Percentiles rank a stretch among this genome's conserved stretches.
Conservation (phyloP, 1,284 basidiomycete species). For the Exsudoporus floridanus region DNA sequence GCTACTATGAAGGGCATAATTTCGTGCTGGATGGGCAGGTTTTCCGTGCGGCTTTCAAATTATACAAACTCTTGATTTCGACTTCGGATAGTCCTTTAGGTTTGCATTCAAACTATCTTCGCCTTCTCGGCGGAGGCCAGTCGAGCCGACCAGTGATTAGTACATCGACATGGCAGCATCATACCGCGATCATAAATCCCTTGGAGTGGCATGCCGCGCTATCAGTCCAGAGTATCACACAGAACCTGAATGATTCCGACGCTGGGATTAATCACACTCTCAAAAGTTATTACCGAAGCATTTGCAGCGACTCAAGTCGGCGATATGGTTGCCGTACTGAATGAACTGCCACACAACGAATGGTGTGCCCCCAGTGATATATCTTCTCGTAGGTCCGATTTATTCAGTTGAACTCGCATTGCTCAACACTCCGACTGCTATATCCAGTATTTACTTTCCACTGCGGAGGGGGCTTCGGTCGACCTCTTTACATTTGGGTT, state of each 20-base stretch:
- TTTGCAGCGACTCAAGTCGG: slow-evolving; percentile 59
- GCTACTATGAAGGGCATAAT: slow-evolving; percentile 80
- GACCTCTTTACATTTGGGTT: slow-evolving; percentile 61
- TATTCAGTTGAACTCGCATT: background rate
- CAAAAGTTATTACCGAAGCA: slow-evolving; percentile 65
- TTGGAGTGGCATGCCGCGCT: slow-evolving; percentile 65
- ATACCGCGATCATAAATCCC: slow-evolving; percentile 40
- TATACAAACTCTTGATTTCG: slow-evolving; percentile 39
- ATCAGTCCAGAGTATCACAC: slow-evolving; percentile 51
- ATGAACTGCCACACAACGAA: slow-evolving; percentile 33
- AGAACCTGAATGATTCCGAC: slow-evolving; percentile 41
- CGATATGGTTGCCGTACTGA: slow-evolving; percentile 44
- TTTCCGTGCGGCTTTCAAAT: slow-evolving; percentile 66
- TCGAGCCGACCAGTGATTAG: slow-evolving; percentile 17
- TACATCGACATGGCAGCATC: slow-evolving; percentile 10
- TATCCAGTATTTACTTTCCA: slow-evolving; percentile 61
- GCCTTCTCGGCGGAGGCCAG: slow-evolving; percentile 40
- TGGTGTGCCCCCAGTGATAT: slow-evolving; percentile 40
- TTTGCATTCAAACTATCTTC: slow-evolving; percentile 54
- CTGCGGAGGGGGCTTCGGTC: slow-evolving; percentile 52
- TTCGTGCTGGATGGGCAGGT: slow-evolving; percentile 75
- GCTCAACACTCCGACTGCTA: background rate
- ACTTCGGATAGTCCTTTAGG: slow-evolving; percentile 37
- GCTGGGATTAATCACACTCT: slow-evolving; percentile 54
- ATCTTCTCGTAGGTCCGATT: slow-evolving; percentile 49